phyloP scores from a whole-genome alignment of 2,329 filamentous ascomycete genomes.

The Aspergillus proliferans region DNA sequence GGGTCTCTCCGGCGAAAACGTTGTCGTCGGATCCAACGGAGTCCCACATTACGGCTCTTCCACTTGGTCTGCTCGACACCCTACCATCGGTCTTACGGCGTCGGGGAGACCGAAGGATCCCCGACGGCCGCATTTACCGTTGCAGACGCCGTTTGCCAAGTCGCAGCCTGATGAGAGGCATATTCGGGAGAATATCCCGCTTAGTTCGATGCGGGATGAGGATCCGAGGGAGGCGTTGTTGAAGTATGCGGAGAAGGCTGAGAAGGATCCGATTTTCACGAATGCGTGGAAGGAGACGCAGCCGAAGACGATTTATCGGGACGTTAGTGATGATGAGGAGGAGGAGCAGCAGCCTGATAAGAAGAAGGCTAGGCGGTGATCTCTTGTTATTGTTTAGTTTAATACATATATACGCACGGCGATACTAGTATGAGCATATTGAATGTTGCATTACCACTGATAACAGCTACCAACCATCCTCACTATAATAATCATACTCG shows the following conservation, averaged over 20 bases:
- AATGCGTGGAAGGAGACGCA: slow-evolving; percentile 89
- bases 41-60: slow-evolving; percentile 75
- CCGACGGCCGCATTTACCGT: slow-evolving; percentile 74
- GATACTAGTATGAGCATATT: no score
- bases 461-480: no score
- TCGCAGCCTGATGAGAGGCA: slow-evolving; percentile 83
- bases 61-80: slow-evolving; percentile 55
- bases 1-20: slow-evolving; percentile 76
- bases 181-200: slow-evolving; percentile 78
- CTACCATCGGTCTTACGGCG: slow-evolving; percentile 67
- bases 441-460: no score
- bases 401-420: no score
- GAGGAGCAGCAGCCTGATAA: slow-evolving; percentile 63
- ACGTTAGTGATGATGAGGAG: slow-evolving; percentile 78
- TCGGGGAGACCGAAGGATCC: slow-evolving; percentile 75
- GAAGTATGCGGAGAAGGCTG: slow-evolving; percentile 88
- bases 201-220: slow-evolving; percentile 91
- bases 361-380: slow-evolving; percentile 43
- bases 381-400: background rate
- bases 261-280: slow-evolving; percentile 91
- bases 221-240: slow-evolving; percentile 89
- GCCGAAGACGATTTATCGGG: slow-evolving; percentile 84
- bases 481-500: no score
- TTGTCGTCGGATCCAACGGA: slow-evolving; percentile 61
- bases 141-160: slow-evolving; percentile 83